Evolutionary conservation across 2,329 filamentous ascomycete genomes (phyloP).

Genomic region (Dothiorella sarmentorum): DNA sequence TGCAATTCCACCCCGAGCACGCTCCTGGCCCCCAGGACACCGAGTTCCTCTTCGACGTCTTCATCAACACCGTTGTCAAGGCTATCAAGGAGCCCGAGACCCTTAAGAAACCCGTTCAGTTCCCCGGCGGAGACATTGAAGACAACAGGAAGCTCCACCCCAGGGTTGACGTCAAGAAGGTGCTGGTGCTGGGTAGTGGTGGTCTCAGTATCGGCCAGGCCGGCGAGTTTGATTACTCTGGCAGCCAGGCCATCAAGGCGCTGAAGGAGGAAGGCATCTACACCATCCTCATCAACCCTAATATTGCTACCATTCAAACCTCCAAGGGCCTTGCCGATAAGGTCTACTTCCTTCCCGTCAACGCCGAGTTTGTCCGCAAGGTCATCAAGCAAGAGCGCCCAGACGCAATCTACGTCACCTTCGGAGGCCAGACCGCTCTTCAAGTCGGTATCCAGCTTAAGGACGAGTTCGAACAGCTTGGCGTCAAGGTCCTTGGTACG

Average conservation of each 20-base stretch:
- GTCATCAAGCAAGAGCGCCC: conserved; percentile 93
- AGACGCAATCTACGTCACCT: conserved; percentile 96
- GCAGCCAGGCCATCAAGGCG: conserved; percentile 97
- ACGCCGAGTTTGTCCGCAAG: conserved; percentile 94
- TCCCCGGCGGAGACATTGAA: conserved; percentile 78
- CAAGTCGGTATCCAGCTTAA: conserved; percentile 95
- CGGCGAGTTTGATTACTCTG: conserved; percentile 98
- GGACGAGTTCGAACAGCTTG: conserved; percentile 89
- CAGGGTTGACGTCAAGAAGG: conserved; percentile 84
- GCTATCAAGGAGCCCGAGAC: conserved; percentile 64
- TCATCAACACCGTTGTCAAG: conserved; percentile 77
- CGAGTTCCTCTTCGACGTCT: conserved; percentile 95
- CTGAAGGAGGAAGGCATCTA: conserved; percentile 97
- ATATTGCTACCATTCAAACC: conserved; percentile 98
- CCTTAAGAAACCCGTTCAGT: conserved; percentile 71
- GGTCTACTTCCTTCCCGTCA: conserved; percentile 97
- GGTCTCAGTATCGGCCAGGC: conserved; percentile 97
- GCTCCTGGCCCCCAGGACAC: conserved; percentile 93
- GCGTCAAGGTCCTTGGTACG: conserved; percentile 91
- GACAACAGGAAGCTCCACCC: conserved; percentile 77
- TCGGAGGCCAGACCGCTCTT: conserved; percentile 96
- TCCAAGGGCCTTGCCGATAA: conserved; percentile 97
- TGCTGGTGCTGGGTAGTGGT: conserved; percentile 88
- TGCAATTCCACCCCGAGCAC: conserved; percentile 99
- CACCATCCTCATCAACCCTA: conserved; percentile 97